phyloP scores from a whole-genome alignment of 2,329 filamentous ascomycete genomes.

The Pseudocercospora fuligena region DNA sequence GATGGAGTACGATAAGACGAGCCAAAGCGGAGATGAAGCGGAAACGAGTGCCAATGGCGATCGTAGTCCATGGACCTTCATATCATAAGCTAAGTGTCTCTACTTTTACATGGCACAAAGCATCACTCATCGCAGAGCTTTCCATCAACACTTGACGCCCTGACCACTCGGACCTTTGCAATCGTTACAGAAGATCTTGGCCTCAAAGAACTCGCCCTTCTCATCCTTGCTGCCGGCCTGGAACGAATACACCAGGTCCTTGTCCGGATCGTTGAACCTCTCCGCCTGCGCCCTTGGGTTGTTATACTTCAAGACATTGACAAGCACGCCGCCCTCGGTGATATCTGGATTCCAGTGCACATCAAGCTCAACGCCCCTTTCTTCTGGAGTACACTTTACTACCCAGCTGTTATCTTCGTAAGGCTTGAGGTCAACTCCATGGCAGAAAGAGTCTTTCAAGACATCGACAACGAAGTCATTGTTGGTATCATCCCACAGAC shows the following conservation, averaged over 20 bases:
- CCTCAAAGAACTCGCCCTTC: slow-evolving; percentile 21
- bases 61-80: not conserved
- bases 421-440: slow-evolving; percentile 19
- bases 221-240: slow-evolving; percentile 12
- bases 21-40: too few relatives aligned
- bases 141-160: slow-evolving; percentile 18
- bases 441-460: slow-evolving; percentile 22
- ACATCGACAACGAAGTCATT: slow-evolving; percentile 23
- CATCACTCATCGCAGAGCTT: not conserved
- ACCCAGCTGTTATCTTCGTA: slow-evolving; percentile 22
- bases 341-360: slow-evolving; percentile 22
- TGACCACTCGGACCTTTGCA: slow-evolving; percentile 13
- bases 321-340: slow-evolving; percentile 13
- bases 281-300: slow-evolving; percentile 16
- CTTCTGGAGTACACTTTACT: slow-evolving; percentile 16
- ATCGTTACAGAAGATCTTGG: slow-evolving; percentile 19
- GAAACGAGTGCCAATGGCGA: too few relatives aligned
- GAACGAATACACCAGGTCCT: slow-evolving; percentile 23
- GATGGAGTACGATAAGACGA: too few relatives aligned
- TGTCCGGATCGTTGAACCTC: slow-evolving; percentile 13
- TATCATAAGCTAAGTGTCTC: not conserved
- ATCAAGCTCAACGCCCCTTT: slow-evolving; percentile 21
- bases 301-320: slow-evolving; percentile 23
- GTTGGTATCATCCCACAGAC: slow-evolving; percentile 24
- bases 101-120: not conserved